Conservation (phyloP, 441 rosid genomes). For the Isatis lusitanica region DNA sequence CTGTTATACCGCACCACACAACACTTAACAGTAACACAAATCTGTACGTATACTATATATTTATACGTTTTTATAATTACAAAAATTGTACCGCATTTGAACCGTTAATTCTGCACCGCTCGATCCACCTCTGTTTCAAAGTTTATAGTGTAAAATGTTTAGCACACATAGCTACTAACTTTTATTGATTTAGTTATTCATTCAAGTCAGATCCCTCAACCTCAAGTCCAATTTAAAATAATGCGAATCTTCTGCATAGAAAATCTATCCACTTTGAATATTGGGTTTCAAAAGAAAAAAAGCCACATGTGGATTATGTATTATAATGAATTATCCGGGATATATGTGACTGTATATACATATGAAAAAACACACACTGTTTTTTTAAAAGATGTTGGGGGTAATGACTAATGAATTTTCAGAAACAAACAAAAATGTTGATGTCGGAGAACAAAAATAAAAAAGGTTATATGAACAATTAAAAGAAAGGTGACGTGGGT, state of each 20-base stretch:
- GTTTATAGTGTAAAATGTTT: too few relatives aligned
- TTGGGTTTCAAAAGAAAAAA: not conserved
- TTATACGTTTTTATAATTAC: too few relatives aligned
- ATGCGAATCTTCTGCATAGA: not conserved
- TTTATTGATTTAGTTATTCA: not conserved
- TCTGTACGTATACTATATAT: too few relatives aligned
- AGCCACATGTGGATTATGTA: not conserved
- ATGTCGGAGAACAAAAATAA: not conserved
- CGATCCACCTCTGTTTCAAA: too few relatives aligned
- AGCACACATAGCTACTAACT: not conserved
- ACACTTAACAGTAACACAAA: too few relatives aligned
- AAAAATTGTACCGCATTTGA: too few relatives aligned
- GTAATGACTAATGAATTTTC: not conserved
- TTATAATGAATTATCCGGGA: not conserved
- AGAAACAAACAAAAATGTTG: not conserved
- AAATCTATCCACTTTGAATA: constrained; percentile 8
- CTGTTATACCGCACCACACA: too few relatives aligned
- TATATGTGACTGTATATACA: not conserved
- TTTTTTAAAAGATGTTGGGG: not conserved
- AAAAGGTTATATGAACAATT: not conserved
- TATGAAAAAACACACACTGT: not conserved
- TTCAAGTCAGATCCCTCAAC: not conserved
- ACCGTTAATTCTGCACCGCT: too few relatives aligned
- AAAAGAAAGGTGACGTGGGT: constrained; percentile 1
- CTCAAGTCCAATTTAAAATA: constrained; percentile 4